Percentiles rank a stretch among this genome's conserved stretches.
phyloP scores from a whole-genome alignment of 805 yeast species.

The Priceomyces melissophilus region DNA sequence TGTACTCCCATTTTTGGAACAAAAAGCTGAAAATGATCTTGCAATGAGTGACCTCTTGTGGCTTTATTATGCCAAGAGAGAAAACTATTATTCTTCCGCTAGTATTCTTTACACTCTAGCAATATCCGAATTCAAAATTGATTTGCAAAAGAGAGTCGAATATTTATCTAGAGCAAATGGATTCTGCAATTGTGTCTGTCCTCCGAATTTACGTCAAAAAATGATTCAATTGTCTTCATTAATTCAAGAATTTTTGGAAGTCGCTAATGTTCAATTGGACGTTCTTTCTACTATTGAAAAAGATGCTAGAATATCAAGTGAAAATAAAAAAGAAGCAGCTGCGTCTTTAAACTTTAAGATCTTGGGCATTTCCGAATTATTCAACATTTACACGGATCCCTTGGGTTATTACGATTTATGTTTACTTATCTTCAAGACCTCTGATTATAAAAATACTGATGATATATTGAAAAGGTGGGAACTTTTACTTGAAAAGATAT shows the following conservation, averaged over 20 bases:
- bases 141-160: slow-evolving; percentile 75
- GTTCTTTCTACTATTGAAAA: slow-evolving; percentile 45
- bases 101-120: slow-evolving; percentile 68
- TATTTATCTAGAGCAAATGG: slow-evolving; percentile 89
- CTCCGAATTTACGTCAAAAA: slow-evolving; percentile 71
- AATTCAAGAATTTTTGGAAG: slow-evolving; percentile 78
- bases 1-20: slow-evolving; percentile 72
- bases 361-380: slow-evolving; percentile 70
- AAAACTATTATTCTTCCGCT: slow-evolving; percentile 80
- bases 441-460: slow-evolving; percentile 82
- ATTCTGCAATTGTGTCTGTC: slow-evolving; percentile 80
- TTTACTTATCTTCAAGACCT: slow-evolving; percentile 69
- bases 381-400: slow-evolving; percentile 84
- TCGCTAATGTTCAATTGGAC: slow-evolving; percentile 81
- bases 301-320: slow-evolving; percentile 49
- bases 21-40: slow-evolving; percentile 58
- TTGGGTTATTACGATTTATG: slow-evolving; percentile 83
- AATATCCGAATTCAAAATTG: slow-evolving; percentile 64
- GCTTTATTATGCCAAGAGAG: slow-evolving; percentile 83
- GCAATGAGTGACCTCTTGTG: slow-evolving; percentile 80
- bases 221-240: slow-evolving; percentile 66
- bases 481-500: slow-evolving; percentile 54
- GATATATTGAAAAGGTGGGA: slow-evolving; percentile 83
- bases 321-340: slow-evolving; percentile 49
- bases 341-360: slow-evolving; percentile 60